phyloP scores from a whole-genome alignment of 805 yeast genomes.

The Suhomyces pyralidae region DNA sequence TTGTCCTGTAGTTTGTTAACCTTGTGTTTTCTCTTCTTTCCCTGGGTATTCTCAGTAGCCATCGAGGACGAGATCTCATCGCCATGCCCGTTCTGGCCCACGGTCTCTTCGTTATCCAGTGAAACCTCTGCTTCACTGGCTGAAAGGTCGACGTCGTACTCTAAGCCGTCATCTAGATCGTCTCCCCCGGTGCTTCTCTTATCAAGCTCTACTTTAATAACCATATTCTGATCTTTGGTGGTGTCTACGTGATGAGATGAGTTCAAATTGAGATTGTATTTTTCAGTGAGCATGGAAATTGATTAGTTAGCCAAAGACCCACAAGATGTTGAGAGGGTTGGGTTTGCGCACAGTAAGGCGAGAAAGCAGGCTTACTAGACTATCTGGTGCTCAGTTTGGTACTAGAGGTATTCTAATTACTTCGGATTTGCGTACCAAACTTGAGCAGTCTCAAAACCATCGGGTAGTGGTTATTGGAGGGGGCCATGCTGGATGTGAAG shows the following conservation, averaged over 20 bases:
- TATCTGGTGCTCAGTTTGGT: background rate
- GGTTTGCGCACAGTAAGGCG: background rate
- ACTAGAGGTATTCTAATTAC: conserved; percentile 17
- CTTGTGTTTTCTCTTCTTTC: conserved; percentile 21
- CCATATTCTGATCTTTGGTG: background rate
- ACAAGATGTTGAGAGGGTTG: background rate
- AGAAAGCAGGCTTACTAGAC: background rate
- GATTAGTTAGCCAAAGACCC: background rate
- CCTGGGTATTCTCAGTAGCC: conserved; percentile 8
- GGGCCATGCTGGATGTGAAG: conserved; percentile 99
- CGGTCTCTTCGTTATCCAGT: conserved; percentile 21
- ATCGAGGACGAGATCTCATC: background rate
- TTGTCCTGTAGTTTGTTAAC: conserved; percentile 54
- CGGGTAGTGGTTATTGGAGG: conserved; percentile 93
- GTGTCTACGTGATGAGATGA: background rate
- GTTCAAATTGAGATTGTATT: background rate
- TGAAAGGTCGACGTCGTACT: conserved; percentile 49
- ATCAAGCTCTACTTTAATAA: background rate
- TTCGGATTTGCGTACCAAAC: conserved; percentile 12
- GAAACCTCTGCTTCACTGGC: conserved; percentile 14
- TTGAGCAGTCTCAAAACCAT: conserved; percentile 8
- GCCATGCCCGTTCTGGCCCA: conserved; percentile 6
- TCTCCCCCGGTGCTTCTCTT: conserved; percentile 32
- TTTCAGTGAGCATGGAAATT: background rate
- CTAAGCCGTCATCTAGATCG: conserved; percentile 78